A percentile compares a stretch with the other conserved stretches of the same genome.
These are phyloP conservation scores for Saccharomycopsis hybrid DNA, from an alignment of 1,139 yeast species.

Conservation along the genomic window DNA sequence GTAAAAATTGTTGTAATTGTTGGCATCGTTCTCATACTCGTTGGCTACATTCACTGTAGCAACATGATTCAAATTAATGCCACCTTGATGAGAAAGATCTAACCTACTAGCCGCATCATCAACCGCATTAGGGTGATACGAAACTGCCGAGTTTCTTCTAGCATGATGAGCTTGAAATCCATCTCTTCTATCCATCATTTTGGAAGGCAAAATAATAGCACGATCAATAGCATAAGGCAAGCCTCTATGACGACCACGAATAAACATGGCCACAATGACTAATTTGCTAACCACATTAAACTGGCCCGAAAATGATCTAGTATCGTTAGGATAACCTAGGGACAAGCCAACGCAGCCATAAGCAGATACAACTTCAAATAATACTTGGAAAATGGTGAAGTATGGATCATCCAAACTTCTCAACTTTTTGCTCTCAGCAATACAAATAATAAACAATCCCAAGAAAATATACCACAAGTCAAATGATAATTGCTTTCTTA, in stretches of 20 bases:
- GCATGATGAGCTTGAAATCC: conserved; percentile 48
- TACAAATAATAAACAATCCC: conserved; percentile 79
- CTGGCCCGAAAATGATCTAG: conserved; percentile 66
- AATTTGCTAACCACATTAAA: conserved; percentile 72
- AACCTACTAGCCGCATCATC: no score
- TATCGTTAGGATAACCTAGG: conserved; percentile 65
- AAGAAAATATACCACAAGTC: conserved; percentile 92
- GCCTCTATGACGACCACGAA: conserved; percentile 96
- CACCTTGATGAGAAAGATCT: no score
- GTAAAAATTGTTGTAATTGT: no score
- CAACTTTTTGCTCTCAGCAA: conserved; percentile 70
- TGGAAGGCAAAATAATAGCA: conserved; percentile 83
- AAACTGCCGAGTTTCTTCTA: conserved; percentile 5
- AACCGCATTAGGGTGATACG: not conserved
- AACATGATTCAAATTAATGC: no score
- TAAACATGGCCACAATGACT: conserved; percentile 80
- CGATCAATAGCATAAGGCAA: conserved; percentile 90
- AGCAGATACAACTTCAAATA: conserved; percentile 90
- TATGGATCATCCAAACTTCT: conserved; percentile 36
- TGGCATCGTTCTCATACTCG: no score
- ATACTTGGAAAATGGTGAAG: conserved; percentile 62
- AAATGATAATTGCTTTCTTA: conserved; percentile 84
- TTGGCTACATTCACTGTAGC: no score
- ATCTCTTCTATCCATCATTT: conserved; percentile 63
- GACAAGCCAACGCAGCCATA: conserved; percentile 95